These are phyloP conservation scores for Corylus americana DNA, from an alignment of 306 rosid species.

Conservation along the genomic window DNA sequence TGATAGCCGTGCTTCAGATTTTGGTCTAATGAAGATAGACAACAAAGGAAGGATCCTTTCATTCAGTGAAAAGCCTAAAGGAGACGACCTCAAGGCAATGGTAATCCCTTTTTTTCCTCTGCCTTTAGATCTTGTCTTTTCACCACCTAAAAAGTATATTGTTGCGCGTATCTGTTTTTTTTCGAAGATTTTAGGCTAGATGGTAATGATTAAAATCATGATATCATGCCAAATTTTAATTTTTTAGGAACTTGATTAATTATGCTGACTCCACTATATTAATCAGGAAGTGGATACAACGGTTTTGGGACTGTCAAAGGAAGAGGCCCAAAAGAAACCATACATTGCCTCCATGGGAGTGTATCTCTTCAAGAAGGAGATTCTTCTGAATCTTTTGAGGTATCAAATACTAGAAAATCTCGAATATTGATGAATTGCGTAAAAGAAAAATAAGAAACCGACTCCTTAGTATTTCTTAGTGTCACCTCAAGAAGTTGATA, in stretches of 20 bases:
- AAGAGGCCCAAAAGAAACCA: slow-evolving; percentile 80
- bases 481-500: neutral
- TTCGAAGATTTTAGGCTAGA: neutral
- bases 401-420: slow-evolving; percentile 19
- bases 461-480: neutral
- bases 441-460: neutral
- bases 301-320: slow-evolving; percentile 77
- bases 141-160: neutral
- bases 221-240: slow-evolving; percentile 3
- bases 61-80: slow-evolving; percentile 91
- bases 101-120: slow-evolving; percentile 43
- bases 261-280: slow-evolving; percentile 30
- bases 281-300: slow-evolving; percentile 86
- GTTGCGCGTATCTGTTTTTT: neutral
- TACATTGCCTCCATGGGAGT: slow-evolving; percentile 99
- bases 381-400: slow-evolving; percentile 89
- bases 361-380: slow-evolving; percentile 94
- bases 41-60: slow-evolving; percentile 59
- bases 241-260: slow-evolving; percentile 22
- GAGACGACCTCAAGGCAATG: slow-evolving; percentile 76
- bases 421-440: neutral
- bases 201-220: neutral
- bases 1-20: slow-evolving; percentile 95
- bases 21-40: slow-evolving; percentile 98
- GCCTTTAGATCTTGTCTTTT: neutral